These are phyloP conservation scores for Aspergillus saccharolyticus DNA, from an alignment of 495 filamentous ascomycete genomes.

Conservation along the genomic window DNA sequence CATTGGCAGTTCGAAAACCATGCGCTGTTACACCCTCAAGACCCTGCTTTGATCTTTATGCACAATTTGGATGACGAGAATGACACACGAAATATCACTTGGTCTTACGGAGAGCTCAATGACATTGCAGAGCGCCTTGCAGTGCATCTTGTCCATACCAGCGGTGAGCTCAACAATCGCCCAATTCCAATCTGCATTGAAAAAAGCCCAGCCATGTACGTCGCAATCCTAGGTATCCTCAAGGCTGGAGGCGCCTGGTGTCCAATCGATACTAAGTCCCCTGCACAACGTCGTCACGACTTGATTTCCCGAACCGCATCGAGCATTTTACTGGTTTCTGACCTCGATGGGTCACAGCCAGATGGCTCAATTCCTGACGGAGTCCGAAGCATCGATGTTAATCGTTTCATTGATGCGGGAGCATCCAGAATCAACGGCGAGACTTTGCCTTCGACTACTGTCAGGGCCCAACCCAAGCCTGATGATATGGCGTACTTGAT, in stretches of 20 bases:
- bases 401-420: slow-evolving; percentile 2
- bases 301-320: slow-evolving; percentile 28
- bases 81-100: slow-evolving; percentile 15
- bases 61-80: slow-evolving; percentile 19
- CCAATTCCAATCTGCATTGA: slow-evolving; percentile 77
- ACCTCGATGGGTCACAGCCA: slow-evolving; percentile 19
- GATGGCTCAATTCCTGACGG: slow-evolving; percentile 25
- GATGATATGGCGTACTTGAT: slow-evolving; percentile 62
- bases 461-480: slow-evolving; percentile 9
- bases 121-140: slow-evolving; percentile 26
- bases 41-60: slow-evolving; percentile 27
- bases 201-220: slow-evolving; percentile 72
- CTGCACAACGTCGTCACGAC: slow-evolving; percentile 31
- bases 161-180: slow-evolving; percentile 22
- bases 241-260: slow-evolving; percentile 52
- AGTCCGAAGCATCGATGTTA: slow-evolving; percentile 22
- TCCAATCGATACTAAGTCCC: slow-evolving; percentile 35
- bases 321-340: slow-evolving; percentile 21
- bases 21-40: slow-evolving; percentile 17
- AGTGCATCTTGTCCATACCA: slow-evolving; percentile 15
- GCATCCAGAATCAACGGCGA: not conserved
- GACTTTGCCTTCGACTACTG: not conserved
- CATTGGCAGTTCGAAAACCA: slow-evolving; percentile 28
- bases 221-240: slow-evolving; percentile 72
- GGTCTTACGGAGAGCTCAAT: slow-evolving; percentile 31